These are phyloP conservation scores for Phanerodontia chrysosporium DNA, from an alignment of 768 basidiomycete species.

Conservation along the genomic window DNA sequence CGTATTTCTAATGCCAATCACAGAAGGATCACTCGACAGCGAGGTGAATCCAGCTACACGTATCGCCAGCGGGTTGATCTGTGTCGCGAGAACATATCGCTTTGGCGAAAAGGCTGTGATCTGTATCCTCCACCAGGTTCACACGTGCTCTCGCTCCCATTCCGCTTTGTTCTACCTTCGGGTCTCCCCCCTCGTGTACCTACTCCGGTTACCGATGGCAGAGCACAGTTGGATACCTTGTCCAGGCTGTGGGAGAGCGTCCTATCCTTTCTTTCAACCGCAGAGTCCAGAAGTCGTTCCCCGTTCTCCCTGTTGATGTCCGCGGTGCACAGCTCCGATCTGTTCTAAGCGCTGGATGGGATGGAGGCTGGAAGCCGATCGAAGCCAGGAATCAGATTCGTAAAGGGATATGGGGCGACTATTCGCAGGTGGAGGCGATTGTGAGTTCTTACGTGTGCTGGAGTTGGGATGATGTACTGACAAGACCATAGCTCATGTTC, in stretches of 20 bases:
- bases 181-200: constrained; percentile 18
- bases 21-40: too few relatives aligned
- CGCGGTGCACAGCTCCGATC: constrained; percentile 8
- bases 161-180: too few relatives aligned
- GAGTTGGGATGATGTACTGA: neutral
- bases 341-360: constrained; percentile 10
- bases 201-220: constrained; percentile 8
- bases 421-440: constrained; percentile 10
- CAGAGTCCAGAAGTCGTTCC: constrained; percentile 7
- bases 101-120: too few relatives aligned
- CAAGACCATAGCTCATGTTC: constrained; percentile 11
- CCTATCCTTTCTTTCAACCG: constrained; percentile 15
- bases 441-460: constrained; percentile 4
- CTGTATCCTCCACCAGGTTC: too few relatives aligned
- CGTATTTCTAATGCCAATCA: too few relatives aligned
- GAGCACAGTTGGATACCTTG: constrained; percentile 16
- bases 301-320: constrained; percentile 15
- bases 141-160: too few relatives aligned
- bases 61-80: too few relatives aligned
- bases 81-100: too few relatives aligned
- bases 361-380: constrained; percentile 12
- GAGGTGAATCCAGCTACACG: too few relatives aligned
- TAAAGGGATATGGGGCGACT: constrained; percentile 17
- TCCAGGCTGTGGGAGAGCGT: constrained; percentile 17
- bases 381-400: constrained; percentile 12